Percentiles rank a stretch among this genome's conserved stretches.
These are phyloP conservation scores for Serendipita sp. DNA, from an alignment of 768 basidiomycete species.

Conservation along the genomic window DNA sequence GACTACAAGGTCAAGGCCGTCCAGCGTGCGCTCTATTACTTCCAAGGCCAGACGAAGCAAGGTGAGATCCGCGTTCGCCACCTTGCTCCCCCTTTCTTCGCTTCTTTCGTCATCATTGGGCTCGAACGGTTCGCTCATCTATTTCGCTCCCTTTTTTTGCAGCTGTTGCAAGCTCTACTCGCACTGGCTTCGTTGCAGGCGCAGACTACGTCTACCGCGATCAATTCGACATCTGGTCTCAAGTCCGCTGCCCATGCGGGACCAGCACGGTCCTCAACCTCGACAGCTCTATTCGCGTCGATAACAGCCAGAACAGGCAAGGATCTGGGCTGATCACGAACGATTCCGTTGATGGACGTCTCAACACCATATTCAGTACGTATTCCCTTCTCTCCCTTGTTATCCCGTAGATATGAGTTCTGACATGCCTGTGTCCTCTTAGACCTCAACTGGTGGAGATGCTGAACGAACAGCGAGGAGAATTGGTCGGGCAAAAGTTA, in stretches of 20 bases:
- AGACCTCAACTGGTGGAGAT: no score
- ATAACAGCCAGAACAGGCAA: not conserved
- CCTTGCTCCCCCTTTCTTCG: no score
- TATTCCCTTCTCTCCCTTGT: no score
- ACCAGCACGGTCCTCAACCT: not conserved
- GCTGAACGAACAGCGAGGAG: no score
- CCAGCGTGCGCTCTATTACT: not conserved
- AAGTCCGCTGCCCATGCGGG: not conserved
- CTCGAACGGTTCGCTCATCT: no score
- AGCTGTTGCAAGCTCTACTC: not conserved
- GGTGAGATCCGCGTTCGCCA: no score
- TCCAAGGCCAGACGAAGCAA: constrained; percentile 3
- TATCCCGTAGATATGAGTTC: no score
- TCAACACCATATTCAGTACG: no score
- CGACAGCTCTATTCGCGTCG: not conserved
- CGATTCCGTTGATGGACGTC: not conserved
- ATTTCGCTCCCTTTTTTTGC: no score
- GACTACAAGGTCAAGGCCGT: not conserved
- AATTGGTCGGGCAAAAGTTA: no score
- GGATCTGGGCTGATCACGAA: not conserved
- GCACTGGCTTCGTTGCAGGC: not conserved
- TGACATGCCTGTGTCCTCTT: no score
- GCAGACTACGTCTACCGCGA: not conserved
- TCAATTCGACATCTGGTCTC: not conserved
- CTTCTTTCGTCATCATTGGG: no score